phyloP scores from a whole-genome alignment of 441 rosid genomes.

The Brassica hybrid region DNA sequence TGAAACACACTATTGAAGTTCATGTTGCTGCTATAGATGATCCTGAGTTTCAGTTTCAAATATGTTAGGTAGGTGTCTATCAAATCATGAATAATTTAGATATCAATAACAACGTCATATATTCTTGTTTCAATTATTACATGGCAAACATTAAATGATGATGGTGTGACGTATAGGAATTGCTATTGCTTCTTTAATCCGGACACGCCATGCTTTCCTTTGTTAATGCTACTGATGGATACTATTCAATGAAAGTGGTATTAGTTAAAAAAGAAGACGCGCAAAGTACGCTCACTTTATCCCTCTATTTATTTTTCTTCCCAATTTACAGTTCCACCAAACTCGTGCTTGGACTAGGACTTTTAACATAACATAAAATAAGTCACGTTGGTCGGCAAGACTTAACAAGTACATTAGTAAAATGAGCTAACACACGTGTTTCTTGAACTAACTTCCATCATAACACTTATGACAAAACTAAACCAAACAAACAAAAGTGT shows the following conservation, averaged over 20 bases:
- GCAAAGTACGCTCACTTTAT: conserved; percentile 16
- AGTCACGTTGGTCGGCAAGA: conserved; percentile 19
- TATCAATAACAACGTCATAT: too few relatives aligned
- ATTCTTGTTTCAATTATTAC: neutral
- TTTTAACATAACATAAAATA: conserved; percentile 8
- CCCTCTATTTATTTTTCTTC: neutral
- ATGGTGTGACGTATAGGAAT: neutral
- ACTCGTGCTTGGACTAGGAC: conserved; percentile 6
- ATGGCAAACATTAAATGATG: neutral
- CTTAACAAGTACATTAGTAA: neutral
- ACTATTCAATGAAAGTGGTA: conserved; percentile 22
- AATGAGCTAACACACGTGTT: conserved; percentile 27
- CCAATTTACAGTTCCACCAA: conserved; percentile 8
- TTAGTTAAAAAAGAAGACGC: conserved; percentile 6
- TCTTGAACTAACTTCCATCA: neutral
- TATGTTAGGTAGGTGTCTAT: neutral
- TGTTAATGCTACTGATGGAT: conserved; percentile 24
- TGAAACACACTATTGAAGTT: neutral
- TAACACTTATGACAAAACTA: neutral
- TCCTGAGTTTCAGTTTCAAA: neutral
- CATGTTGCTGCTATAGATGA: neutral
- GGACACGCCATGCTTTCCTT: conserved; percentile 16
- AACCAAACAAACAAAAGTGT: neutral
- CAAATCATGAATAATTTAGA: neutral
- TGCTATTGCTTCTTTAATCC: conserved; percentile 26